Conservation (phyloP, 1,284 basidiomycete species). For the Ustilago tritici region DNA sequence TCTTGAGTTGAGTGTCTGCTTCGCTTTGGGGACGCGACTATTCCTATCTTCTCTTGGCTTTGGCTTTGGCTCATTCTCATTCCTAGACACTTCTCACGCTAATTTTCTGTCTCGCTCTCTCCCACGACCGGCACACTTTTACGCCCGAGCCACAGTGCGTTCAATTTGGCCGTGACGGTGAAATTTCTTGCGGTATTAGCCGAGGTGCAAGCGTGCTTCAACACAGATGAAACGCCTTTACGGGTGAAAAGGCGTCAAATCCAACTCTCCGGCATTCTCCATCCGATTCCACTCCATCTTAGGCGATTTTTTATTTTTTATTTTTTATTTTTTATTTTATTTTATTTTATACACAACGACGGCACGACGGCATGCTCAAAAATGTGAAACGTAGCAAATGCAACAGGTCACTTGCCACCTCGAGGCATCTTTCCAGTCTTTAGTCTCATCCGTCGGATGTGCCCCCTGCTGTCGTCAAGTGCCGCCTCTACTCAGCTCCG, state of each 20-base stretch:
- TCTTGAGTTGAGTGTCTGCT: conserved; percentile 2
- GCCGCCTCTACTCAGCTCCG: background rate
- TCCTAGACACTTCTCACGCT: conserved; percentile 26
- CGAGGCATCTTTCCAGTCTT: background rate
- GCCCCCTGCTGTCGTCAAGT: background rate
- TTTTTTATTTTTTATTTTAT: too few relatives aligned
- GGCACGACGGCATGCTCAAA: conserved; percentile 4
- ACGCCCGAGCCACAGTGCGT: background rate
- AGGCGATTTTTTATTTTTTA: background rate
- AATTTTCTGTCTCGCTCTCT: background rate
- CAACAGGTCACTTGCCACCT: background rate
- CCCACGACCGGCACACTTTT: background rate
- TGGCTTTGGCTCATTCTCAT: conserved; percentile 2
- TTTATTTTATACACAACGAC: too few relatives aligned
- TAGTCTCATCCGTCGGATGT: conserved; percentile 11
- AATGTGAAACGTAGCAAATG: conserved; percentile 12
- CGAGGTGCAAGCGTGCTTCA: conserved; percentile 15
- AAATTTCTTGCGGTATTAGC: conserved; percentile 1
- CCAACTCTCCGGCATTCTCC: conserved; percentile 4
- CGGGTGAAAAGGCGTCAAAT: background rate
- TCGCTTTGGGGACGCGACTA: background rate
- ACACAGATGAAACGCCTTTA: background rate
- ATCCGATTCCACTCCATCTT: background rate
- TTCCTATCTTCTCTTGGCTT: background rate
- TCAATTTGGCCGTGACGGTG: background rate